A percentile compares a stretch with the other conserved stretches of the same genome.
These are phyloP conservation scores for Alternaria alternata DNA, from an alignment of 2,329 filamentous ascomycete genomes.

Conservation along the genomic window DNA sequence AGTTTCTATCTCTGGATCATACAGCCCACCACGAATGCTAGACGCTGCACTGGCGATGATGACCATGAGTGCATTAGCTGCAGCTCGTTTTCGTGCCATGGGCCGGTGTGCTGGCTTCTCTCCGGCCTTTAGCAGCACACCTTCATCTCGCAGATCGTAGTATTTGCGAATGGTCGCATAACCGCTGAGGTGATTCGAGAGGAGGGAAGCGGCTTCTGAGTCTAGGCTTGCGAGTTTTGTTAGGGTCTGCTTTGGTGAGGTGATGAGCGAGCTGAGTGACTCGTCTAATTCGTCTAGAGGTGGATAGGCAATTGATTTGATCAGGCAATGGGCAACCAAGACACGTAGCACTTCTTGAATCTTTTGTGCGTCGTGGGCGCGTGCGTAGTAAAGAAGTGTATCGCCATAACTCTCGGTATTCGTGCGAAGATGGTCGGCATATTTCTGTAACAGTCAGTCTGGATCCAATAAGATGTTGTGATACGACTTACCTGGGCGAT, in stretches of 20 bases:
- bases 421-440: constrained; percentile 78
- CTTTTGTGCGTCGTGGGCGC: constrained; percentile 79
- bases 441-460: constrained; percentile 66
- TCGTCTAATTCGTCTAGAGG: constrained; percentile 74
- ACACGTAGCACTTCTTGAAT: constrained; percentile 86
- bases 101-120: constrained; percentile 58
- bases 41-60: constrained; percentile 87
- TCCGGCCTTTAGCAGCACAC: constrained; percentile 51
- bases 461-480: too few relatives aligned
- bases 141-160: constrained; percentile 85
- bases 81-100: constrained; percentile 70
- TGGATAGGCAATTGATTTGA: constrained; percentile 85
- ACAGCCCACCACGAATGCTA: constrained; percentile 89
- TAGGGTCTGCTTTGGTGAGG: constrained; percentile 74
- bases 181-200: constrained; percentile 86
- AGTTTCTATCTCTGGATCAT: constrained; percentile 79
- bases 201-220: constrained; percentile 79
- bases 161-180: constrained; percentile 91
- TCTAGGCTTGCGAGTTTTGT: constrained; percentile 77
- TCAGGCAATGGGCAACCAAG: constrained; percentile 84
- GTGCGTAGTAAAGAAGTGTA: constrained; percentile 88
- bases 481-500: constrained; percentile 76
- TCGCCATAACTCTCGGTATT: constrained; percentile 82
- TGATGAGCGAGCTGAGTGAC: constrained; percentile 73
- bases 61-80: constrained; percentile 78